Conservation (phyloP, 208 protist genomes). For the Crithidia sp. region DNA sequence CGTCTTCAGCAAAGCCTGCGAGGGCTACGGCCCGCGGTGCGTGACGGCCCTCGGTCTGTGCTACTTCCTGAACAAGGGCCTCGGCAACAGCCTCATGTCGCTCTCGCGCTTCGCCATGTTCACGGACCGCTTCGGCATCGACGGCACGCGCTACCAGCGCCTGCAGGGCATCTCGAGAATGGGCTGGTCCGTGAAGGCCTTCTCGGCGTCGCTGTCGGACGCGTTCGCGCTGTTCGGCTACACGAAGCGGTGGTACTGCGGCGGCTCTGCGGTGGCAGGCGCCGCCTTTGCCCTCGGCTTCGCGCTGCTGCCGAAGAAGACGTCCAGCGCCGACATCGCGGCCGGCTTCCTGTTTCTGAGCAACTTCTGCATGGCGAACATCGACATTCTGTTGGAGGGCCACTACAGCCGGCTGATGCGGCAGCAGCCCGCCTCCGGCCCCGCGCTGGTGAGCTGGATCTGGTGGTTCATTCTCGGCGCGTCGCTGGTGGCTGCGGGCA, state of each 20-base stretch:
- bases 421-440: conserved; percentile 34
- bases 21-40: conserved; percentile 44
- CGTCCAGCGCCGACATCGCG: conserved; percentile 29
- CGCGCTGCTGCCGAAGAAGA: conserved; percentile 39
- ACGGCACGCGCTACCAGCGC: conserved; percentile 47
- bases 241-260: conserved; percentile 69
- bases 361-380: conserved; percentile 51
- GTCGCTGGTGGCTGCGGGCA: conserved; percentile 33
- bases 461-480: conserved; percentile 66
- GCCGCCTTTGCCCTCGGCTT: conserved; percentile 35
- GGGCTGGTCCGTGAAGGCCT: conserved; percentile 62
- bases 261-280: conserved; percentile 41
- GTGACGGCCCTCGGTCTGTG: conserved; percentile 34
- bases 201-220: conserved; percentile 58
- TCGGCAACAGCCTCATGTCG: conserved; percentile 45
- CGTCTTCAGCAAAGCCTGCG: conserved; percentile 39
- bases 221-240: conserved; percentile 56
- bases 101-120: conserved; percentile 54
- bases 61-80: conserved; percentile 57
- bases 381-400: conserved; percentile 73
- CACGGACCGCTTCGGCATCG: conserved; percentile 37
- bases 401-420: conserved; percentile 69
- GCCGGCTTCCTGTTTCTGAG: conserved; percentile 51
- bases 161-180: conserved; percentile 44
- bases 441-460: conserved; percentile 61